phyloP scores from a whole-genome alignment of 106 monocot genomes.

The Agapanthus africanus region DNA sequence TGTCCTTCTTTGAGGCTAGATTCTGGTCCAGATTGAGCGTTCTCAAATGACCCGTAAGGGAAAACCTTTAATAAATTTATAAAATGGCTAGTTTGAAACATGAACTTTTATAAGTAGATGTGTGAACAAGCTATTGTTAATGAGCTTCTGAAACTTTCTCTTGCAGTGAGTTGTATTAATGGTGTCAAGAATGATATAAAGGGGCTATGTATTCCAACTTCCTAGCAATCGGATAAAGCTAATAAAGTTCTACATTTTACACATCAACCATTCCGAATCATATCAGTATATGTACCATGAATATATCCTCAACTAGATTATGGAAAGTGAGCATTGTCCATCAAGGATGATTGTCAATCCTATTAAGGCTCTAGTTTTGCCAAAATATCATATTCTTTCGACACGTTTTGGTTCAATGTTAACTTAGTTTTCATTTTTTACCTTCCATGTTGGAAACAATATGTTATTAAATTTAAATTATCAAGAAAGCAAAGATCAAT shows the following conservation, averaged over 20 bases:
- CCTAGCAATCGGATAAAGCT: background rate
- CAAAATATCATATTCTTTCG: no score
- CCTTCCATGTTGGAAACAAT: no score
- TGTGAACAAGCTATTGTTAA: background rate
- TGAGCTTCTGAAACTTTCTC: background rate
- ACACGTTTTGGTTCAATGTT: no score
- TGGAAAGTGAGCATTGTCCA: no score
- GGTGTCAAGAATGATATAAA: background rate
- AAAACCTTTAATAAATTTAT: slow-evolving; percentile 32
- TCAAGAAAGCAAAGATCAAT: no score
- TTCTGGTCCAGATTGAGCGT: slow-evolving; percentile 23
- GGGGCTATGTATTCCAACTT: background rate
- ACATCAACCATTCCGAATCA: background rate
- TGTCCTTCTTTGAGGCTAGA: slow-evolving; percentile 31
- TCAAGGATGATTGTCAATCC: background rate
- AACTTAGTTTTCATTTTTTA: no score
- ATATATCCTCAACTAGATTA: background rate
- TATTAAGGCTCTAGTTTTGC: no score
- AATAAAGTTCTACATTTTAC: background rate
- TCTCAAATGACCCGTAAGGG: slow-evolving; percentile 65
- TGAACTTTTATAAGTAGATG: background rate
- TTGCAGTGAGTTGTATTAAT: background rate
- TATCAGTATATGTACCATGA: background rate
- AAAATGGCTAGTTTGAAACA: background rate
- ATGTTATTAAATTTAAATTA: no score